phyloP scores from a whole-genome alignment of 371 early-diverging fungal species.

The Capillidium rhysosporum region DNA sequence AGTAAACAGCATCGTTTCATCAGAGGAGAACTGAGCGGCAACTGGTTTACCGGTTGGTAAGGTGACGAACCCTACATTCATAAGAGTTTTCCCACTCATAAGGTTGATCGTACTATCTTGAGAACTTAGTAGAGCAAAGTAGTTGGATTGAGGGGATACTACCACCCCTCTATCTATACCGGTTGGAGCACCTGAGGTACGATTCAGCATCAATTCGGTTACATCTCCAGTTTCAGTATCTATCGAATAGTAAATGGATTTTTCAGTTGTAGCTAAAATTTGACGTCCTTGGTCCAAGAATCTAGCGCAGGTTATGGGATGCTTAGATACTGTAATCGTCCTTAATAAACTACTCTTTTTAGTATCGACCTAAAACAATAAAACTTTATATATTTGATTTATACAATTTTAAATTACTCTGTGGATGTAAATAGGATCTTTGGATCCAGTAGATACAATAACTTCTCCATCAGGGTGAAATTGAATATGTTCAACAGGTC shows the following conservation, averaged over 20 bases:
- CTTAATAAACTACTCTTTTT: slow-evolving; percentile 75
- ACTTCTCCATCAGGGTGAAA: slow-evolving; percentile 86
- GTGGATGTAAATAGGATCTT: slow-evolving; percentile 68
- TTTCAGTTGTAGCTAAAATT: slow-evolving; percentile 50
- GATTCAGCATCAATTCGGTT: neutral
- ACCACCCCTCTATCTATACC: neutral
- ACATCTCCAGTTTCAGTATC: slow-evolving; percentile 53
- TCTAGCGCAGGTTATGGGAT: slow-evolving; percentile 48
- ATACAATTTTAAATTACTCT: slow-evolving; percentile 14
- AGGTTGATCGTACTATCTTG: slow-evolving; percentile 59
- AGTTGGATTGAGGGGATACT: neutral
- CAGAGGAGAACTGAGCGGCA: slow-evolving; percentile 30
- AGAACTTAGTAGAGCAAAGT: slow-evolving; percentile 47
- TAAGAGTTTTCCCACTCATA: slow-evolving; percentile 51
- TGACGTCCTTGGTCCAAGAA: slow-evolving; percentile 58
- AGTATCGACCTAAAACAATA: slow-evolving; percentile 45
- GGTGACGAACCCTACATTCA: slow-evolving; percentile 62
- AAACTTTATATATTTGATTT: neutral
- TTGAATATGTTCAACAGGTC: slow-evolving; percentile 39
- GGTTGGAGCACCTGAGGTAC: neutral
- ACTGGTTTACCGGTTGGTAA: slow-evolving; percentile 57
- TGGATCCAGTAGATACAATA: slow-evolving; percentile 61
- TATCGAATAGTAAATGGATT: slow-evolving; percentile 56
- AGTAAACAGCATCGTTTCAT: slow-evolving; percentile 39
- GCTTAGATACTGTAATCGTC: slow-evolving; percentile 56